Conservation (phyloP, 768 basidiomycete species). For the Pleurotus ostreatus region DNA sequence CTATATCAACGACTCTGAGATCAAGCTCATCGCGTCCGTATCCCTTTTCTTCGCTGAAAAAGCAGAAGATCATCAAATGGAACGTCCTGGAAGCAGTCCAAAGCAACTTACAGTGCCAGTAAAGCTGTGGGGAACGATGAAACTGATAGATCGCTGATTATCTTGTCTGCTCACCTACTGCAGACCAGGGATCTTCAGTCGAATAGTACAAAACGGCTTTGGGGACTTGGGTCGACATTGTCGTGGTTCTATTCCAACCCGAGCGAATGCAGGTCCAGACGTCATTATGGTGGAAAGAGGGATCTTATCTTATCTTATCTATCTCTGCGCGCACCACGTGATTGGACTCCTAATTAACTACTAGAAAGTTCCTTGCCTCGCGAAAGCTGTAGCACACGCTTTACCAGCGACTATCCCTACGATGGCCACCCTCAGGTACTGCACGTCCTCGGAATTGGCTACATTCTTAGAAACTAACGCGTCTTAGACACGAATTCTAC, state of each 20-base stretch:
- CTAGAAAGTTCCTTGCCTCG: conserved; percentile 10
- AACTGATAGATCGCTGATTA: background rate
- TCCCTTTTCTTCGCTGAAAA: conserved; percentile 68
- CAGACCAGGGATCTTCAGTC: conserved; percentile 58
- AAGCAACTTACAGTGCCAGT: conserved; percentile 47
- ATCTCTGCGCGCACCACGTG: background rate
- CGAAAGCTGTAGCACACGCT: background rate
- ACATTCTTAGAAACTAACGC: background rate
- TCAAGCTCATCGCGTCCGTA: conserved; percentile 77
- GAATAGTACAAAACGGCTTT: conserved; percentile 83
- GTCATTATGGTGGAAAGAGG: background rate
- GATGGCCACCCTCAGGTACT: conserved; percentile 35
- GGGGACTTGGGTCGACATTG: conserved; percentile 38
- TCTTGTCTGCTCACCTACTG: conserved; percentile 43
- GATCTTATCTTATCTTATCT: background rate
- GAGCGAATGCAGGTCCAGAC: conserved; percentile 1
- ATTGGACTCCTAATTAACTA: background rate
- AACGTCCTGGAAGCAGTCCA: background rate
- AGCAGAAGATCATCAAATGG: conserved; percentile 10
- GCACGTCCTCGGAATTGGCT: too few relatives aligned
- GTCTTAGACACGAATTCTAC: conserved; percentile 76
- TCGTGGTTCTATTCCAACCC: conserved; percentile 7
- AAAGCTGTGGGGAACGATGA: conserved; percentile 31
- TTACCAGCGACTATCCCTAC: background rate
- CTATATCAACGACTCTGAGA: conserved; percentile 61